A percentile compares a stretch with the other conserved stretches of the same genome.
Conservation (phyloP, 169 alveolate species). For the Cryptosporidium sp. region DNA sequence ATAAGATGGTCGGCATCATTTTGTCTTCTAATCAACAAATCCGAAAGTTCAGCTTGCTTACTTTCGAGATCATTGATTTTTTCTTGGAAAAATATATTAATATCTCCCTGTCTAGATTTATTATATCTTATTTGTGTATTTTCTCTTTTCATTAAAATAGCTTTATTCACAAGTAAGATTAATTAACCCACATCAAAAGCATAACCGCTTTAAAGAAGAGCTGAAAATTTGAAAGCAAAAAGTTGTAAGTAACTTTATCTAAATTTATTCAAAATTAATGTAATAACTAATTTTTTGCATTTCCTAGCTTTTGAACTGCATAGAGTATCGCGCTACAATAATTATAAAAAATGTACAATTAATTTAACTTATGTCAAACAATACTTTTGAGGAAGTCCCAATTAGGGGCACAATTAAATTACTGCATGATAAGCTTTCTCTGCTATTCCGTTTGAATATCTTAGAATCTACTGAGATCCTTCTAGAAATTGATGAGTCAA, state of each 20-base stretch:
- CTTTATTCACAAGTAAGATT: background rate
- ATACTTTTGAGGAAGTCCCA: constrained; percentile 20
- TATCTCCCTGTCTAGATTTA: background rate
- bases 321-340: background rate
- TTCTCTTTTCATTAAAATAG: constrained; percentile 3
- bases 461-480: background rate
- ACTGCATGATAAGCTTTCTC: constrained; percentile 21
- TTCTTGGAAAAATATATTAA: constrained; percentile 17
- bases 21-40: background rate
- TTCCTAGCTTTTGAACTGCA: too few relatives aligned
- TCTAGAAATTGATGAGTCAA: constrained; percentile 6
- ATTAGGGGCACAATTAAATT: constrained; percentile 47
- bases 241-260: too few relatives aligned
- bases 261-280: background rate
- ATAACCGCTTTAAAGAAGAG: constrained; percentile 2
- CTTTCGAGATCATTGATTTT: constrained; percentile 40
- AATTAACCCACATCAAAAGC: constrained; percentile 1
- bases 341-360: background rate
- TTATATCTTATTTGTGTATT: background rate
- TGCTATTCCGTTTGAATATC: constrained; percentile 13
- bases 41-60: constrained; percentile 24
- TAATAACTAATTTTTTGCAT: background rate
- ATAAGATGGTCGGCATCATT: constrained; percentile 1
- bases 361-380: background rate
- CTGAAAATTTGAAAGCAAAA: too few relatives aligned